Base-by-base conservation (phyloP, 805 yeast genomes). In the Saccharomyces eubayanus region DNA sequence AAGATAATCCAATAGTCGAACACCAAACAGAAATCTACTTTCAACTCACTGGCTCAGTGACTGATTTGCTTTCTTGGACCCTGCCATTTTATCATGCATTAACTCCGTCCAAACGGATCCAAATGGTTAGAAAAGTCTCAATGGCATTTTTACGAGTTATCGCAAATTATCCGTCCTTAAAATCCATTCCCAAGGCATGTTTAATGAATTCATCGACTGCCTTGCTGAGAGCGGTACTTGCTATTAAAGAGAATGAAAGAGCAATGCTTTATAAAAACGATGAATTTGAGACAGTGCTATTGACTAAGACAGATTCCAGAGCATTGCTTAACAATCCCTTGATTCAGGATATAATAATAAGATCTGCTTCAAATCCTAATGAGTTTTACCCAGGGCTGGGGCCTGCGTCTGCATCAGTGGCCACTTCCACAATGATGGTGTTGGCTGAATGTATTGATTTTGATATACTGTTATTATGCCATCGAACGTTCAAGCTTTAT, bases 11-110 rank as follows among this genome's bases (percentile, higher is more conserved):
- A 1, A 54, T 64, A 2, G 64, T 71, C 1, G 56, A 64, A 11
- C 67, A 68, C 31, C 73, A 68, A 9, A 47, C 59, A 3, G 66
- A 69, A 14, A 65, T 70, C 1, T 62, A 50, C 16, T 56, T 66
- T 31, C 55, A 63, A 1, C 54, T 59, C n/a, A 51, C 56, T 2
- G 72, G 74, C 3, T 64, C 72, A 9, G 59, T 77, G 6, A 59
- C 74, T 4, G 83, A 81, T 61, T 57, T 82, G 53, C 61, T 80
- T 2, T 67, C 72, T n/a, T 85, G 91, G 91, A 76, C 81, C 36
- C 63, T 68, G 24, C 68, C 76, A 1, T 72, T 82, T 40, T 66
- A 73, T 48, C 65, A 68, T 14, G 69, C 83, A 1, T 65, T 84
- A 36, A 64, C 75, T 1, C 72, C 73, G 1, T 68, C 84, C 0